A percentile compares a stretch with the other conserved stretches of the same genome.
Evolutionary conservation across 306 rosid genomes (phyloP).

Genomic region (Dryas octopetala): DNA sequence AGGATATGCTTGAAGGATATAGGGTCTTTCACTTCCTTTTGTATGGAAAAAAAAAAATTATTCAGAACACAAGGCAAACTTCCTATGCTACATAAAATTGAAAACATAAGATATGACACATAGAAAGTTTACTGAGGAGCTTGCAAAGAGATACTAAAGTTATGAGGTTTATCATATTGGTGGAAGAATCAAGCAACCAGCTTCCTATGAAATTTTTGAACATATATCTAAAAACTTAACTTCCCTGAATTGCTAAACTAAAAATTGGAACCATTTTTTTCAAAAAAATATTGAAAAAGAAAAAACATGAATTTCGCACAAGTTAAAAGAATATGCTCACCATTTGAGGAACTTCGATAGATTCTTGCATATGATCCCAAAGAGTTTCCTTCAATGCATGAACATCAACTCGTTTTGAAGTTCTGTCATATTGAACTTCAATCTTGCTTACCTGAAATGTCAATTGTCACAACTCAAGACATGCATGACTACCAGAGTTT

Average conservation of each 20-base stretch:
- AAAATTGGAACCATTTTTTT: not conserved
- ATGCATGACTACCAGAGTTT: not conserved
- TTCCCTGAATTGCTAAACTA: not conserved
- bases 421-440: constrained; percentile 26
- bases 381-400: constrained; percentile 26
- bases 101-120: not conserved
- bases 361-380: constrained; percentile 28
- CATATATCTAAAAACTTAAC: not conserved
- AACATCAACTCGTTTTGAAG: constrained; percentile 31
- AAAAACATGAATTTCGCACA: not conserved
- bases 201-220: not conserved
- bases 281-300: not conserved
- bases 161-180: not conserved
- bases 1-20: constrained; percentile 24
- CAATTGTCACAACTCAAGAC: not conserved
- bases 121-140: not conserved
- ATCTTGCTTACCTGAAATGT: constrained; percentile 24
- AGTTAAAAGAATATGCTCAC: constrained; percentile 8
- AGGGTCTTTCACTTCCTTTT: constrained; percentile 12
- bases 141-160: not conserved
- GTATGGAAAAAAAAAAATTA: not conserved
- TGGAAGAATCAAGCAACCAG: not conserved
- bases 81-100: not conserved
- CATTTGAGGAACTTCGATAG: not conserved
- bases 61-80: not conserved